Conservation (phyloP, 2,329 filamentous ascomycete species). For the Aaosphaeria pasadenensis region DNA sequence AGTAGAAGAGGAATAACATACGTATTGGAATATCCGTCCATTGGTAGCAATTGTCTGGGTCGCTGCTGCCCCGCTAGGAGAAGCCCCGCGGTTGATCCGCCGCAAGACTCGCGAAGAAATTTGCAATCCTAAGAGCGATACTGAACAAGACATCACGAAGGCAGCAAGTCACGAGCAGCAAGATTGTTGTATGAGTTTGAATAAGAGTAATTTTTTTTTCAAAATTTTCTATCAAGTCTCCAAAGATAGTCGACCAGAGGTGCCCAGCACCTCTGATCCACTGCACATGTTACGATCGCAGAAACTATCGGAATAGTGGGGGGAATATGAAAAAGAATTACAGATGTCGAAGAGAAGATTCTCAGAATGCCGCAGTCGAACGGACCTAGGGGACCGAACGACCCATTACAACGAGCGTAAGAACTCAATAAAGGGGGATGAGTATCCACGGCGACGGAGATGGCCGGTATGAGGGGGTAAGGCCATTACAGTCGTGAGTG, state of each 20-base stretch:
- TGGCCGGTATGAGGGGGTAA: constrained; percentile 15
- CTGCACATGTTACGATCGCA: neutral
- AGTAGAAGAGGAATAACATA: too few relatives aligned
- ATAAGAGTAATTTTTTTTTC: too few relatives aligned
- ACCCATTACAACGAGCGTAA: constrained; percentile 40
- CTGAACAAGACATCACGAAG: too few relatives aligned
- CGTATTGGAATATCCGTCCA: too few relatives aligned
- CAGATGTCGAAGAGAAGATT: constrained; percentile 12
- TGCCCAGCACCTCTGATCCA: neutral
- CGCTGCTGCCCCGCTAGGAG: too few relatives aligned
- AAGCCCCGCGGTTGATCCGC: too few relatives aligned
- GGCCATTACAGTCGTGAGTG: constrained; percentile 32
- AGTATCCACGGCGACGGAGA: constrained; percentile 24
- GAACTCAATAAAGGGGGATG: constrained; percentile 23
- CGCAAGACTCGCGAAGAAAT: too few relatives aligned
- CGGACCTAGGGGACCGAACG: neutral
- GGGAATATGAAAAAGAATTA: constrained; percentile 4
- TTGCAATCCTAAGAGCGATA: too few relatives aligned
- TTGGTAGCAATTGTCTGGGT: too few relatives aligned
- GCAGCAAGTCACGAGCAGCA: too few relatives aligned
- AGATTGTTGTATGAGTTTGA: too few relatives aligned
- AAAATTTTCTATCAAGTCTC: too few relatives aligned
- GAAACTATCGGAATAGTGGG: neutral
- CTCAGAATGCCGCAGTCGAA: constrained; percentile 4
- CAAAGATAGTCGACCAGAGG: neutral